A percentile compares a stretch with the other conserved stretches of the same genome.
Conservation (phyloP, 2,329 filamentous ascomycete species). For the Aspergillus sp. region DNA sequence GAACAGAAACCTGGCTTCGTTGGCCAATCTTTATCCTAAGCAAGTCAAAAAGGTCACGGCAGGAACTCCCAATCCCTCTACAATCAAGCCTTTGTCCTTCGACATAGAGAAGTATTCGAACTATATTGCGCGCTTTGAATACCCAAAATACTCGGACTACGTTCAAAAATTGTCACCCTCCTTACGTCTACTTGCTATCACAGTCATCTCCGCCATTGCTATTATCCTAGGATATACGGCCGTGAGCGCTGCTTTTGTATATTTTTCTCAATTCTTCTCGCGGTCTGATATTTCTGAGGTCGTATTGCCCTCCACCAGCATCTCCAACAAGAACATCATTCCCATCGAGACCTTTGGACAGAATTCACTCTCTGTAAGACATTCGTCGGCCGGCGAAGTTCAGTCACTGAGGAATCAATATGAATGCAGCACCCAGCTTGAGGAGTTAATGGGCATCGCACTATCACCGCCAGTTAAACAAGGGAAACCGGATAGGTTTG, state of each 20-base stretch:
- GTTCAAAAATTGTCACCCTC: constrained; percentile 18
- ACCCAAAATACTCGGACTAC: constrained; percentile 6
- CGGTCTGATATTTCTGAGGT: constrained; percentile 18
- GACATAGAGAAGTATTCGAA: constrained; percentile 20
- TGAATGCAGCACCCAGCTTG: constrained; percentile 15
- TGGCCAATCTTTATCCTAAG: constrained; percentile 27
- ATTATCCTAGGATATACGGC: constrained; percentile 26
- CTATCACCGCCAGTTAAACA: constrained; percentile 14
- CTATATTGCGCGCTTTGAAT: constrained; percentile 18
- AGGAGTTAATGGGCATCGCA: constrained; percentile 19
- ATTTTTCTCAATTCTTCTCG: constrained; percentile 19
- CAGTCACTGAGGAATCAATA: constrained; percentile 10
- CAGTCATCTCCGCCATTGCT: constrained; percentile 21
- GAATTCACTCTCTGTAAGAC: constrained; percentile 20
- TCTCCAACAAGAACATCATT: constrained; percentile 15
- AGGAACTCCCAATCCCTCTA: constrained; percentile 5
- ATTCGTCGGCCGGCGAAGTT: constrained; percentile 14
- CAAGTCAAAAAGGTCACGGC: constrained; percentile 15
- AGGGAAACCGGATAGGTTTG: constrained; percentile 38
- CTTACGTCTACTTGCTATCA: constrained; percentile 22
- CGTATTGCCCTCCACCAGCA: constrained; percentile 9
- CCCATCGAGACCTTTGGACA: constrained; percentile 12
- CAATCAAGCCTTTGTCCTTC: constrained; percentile 8
- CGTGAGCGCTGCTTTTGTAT: constrained; percentile 17
- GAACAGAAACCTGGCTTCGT: constrained; percentile 41